Conservation (phyloP, 176 grass and related monocot species). For the Carex myosuroides region DNA sequence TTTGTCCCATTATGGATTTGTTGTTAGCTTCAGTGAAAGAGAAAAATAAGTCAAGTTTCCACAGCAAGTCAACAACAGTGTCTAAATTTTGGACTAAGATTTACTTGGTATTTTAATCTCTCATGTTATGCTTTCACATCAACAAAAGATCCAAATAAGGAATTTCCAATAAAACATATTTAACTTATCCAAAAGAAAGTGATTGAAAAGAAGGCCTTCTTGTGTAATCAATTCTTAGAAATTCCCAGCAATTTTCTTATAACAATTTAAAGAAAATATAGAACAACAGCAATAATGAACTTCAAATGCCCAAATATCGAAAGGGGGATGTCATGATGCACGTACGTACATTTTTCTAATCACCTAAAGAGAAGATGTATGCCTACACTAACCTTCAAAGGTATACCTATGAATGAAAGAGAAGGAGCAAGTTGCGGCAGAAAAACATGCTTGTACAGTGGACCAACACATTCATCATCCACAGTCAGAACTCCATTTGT, state of each 20-base stretch:
- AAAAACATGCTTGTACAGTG: slow-evolving; percentile 69
- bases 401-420: slow-evolving; percentile 58
- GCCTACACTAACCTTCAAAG: slow-evolving; percentile 41
- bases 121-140: not conserved
- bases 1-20: not conserved
- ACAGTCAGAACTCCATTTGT: slow-evolving; percentile 23
- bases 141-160: not conserved
- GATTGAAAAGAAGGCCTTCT: not conserved
- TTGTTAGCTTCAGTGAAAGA: not conserved
- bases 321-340: not conserved
- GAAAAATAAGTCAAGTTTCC: not conserved
- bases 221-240: not conserved
- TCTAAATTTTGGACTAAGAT: not conserved
- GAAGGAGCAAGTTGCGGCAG: slow-evolving; percentile 35
- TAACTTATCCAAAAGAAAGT: not conserved
- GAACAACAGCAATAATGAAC: not conserved
- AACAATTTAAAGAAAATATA: not conserved
- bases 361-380: not conserved
- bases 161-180: not conserved
- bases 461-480: slow-evolving; percentile 44
- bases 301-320: not conserved
- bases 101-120: not conserved
- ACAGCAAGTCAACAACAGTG: not conserved
- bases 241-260: not conserved
- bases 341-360: not conserved